phyloP scores from a whole-genome alignment of 164 flowering plant genomes.

The Platanus orientalis region DNA sequence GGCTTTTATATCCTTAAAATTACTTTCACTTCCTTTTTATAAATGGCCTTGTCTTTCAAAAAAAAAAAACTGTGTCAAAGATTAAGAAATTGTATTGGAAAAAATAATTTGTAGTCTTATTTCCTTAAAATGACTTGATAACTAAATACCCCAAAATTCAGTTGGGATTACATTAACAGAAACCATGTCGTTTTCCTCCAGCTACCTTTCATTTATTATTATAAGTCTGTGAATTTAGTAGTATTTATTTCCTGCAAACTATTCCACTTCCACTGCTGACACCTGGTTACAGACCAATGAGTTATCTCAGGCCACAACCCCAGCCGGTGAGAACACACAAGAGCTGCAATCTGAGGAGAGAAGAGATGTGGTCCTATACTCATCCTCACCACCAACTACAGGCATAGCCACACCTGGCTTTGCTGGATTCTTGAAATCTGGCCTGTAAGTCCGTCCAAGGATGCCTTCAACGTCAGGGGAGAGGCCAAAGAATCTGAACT shows the following conservation, averaged over 20 bases:
- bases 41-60: no score
- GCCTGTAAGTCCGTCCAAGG: constrained; percentile 67
- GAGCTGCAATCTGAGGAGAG: constrained; percentile 45
- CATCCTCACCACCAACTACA: constrained; percentile 68
- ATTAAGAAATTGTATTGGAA: no score
- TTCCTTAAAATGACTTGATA: not conserved
- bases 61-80: no score
- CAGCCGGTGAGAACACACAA: constrained; percentile 45
- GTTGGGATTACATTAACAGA: not conserved
- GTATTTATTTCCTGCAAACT: constrained; percentile 43
- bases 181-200: not conserved
- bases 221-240: no score
- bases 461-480: constrained; percentile 70
- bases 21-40: no score
- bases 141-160: no score
- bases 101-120: no score
- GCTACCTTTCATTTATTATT: not conserved
- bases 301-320: constrained; percentile 12
- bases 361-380: constrained; percentile 53
- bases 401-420: constrained; percentile 80
- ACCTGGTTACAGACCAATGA: constrained; percentile 30
- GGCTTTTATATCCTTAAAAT: not conserved
- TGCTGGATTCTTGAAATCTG: constrained; percentile 57
- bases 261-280: constrained; percentile 44
- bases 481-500: constrained; percentile 54